Percentiles rank a stretch among this genome's conserved stretches.
Evolutionary conservation across 2,329 filamentous ascomycete genomes (phyloP).

Genomic region (Apiospora hydei): DNA sequence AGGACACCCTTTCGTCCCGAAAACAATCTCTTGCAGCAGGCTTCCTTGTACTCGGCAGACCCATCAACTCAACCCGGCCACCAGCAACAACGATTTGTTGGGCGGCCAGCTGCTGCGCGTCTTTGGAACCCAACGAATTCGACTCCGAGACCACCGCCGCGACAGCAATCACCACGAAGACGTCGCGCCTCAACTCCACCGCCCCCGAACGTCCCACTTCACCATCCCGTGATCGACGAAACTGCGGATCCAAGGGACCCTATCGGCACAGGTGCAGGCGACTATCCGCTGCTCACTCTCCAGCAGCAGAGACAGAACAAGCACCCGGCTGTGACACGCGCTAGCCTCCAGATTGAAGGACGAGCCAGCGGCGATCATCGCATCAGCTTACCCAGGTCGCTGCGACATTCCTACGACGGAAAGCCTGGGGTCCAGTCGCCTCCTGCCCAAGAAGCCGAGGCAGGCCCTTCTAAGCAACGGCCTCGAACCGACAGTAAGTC

Average conservation of each 20-base stretch:
- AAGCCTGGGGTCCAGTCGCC: slow-evolving; percentile 38
- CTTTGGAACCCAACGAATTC: slow-evolving; percentile 70
- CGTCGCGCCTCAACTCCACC: slow-evolving; percentile 62
- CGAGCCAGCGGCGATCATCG: slow-evolving; percentile 54
- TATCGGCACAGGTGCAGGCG: slow-evolving; percentile 49
- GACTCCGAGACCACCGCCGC: slow-evolving; percentile 52
- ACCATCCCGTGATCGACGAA: slow-evolving; percentile 51
- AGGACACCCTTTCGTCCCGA: slow-evolving; percentile 27
- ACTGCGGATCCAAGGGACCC: slow-evolving; percentile 47
- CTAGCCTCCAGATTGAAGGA: slow-evolving; percentile 60
- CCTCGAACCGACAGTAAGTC: slow-evolving; percentile 32
- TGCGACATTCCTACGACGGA: slow-evolving; percentile 62
- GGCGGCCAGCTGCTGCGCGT: slow-evolving; percentile 54
- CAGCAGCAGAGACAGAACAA: slow-evolving; percentile 57
- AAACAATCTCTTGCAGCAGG: slow-evolving; percentile 2
- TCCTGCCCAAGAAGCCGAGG: slow-evolving; percentile 33
- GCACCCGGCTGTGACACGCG: slow-evolving; percentile 51
- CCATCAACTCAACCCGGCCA: slow-evolving; percentile 20
- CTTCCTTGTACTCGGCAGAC: slow-evolving; percentile 1
- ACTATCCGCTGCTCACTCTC: slow-evolving; percentile 60
- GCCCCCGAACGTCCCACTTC: slow-evolving; percentile 58
- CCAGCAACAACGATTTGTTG: slow-evolving; percentile 44
- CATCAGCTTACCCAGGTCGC: slow-evolving; percentile 60
- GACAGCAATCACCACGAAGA: slow-evolving; percentile 35
- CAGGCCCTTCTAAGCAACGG: slow-evolving; percentile 36